Percentiles rank a stretch among this genome's conserved stretches.
phyloP scores from a whole-genome alignment of 495 filamentous ascomycete species.

The Oidiodendron maius region DNA sequence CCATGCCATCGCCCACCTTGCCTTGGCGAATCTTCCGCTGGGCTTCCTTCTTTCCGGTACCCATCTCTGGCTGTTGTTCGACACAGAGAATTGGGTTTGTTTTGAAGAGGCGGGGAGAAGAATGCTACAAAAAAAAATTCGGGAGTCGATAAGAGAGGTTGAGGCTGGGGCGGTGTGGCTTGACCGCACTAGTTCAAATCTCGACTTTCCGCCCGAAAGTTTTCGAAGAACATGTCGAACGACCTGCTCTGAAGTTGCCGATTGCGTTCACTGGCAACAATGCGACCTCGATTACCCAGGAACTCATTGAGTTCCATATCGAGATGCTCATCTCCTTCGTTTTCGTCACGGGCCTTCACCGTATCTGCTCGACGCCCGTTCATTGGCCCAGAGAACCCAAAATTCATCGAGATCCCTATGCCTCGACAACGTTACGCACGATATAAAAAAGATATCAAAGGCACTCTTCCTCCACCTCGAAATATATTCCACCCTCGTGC shows the following conservation, averaged over 20 bases:
- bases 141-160: neutral
- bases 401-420: slow-evolving; percentile 67
- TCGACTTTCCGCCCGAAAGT: slow-evolving; percentile 9
- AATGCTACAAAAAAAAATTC: slow-evolving; percentile 9
- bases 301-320: slow-evolving; percentile 18
- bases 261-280: slow-evolving; percentile 7
- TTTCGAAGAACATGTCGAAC: neutral
- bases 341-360: slow-evolving; percentile 33
- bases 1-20: slow-evolving; percentile 76
- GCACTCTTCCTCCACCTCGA: slow-evolving; percentile 64
- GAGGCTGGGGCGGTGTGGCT: slow-evolving; percentile 7
- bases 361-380: slow-evolving; percentile 26
- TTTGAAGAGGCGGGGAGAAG: slow-evolving; percentile 5
- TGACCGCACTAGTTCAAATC: slow-evolving; percentile 1
- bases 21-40: slow-evolving; percentile 72
- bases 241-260: neutral
- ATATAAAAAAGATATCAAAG: slow-evolving; percentile 51
- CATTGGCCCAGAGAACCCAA: slow-evolving; percentile 62
- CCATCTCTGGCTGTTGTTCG: slow-evolving; percentile 51
- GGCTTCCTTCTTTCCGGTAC: slow-evolving; percentile 91
- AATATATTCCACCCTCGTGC: slow-evolving; percentile 51
- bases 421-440: slow-evolving; percentile 38
- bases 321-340: slow-evolving; percentile 9
- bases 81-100: neutral
- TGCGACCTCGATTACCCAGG: slow-evolving; percentile 24